Evolutionary conservation across 2,329 filamentous ascomycete species (phyloP), one percentile per base, ranked within the genome.

Genomic region (Colletotrichum noveboracense): DNA sequence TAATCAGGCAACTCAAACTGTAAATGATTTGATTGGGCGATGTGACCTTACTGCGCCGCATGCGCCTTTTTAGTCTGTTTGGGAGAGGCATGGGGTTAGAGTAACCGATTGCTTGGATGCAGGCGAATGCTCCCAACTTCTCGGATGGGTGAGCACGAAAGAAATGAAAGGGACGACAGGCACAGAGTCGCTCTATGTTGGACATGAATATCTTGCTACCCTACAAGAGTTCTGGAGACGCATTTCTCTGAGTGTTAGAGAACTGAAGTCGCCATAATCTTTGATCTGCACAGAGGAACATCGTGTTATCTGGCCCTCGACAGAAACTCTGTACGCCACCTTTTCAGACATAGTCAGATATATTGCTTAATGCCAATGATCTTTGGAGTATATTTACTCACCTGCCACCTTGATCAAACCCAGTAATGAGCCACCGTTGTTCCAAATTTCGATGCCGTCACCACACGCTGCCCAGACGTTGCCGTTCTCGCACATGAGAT

Each of bases 371-470:
- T 14, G 24, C 24, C 6, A 6, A 7, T 12, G 2, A 56, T 24
- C 52, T 55, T 64, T 12, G 26, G 21, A 13, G 61, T 28, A 18
- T 48, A 14, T 5, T 38, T 13, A 76, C 81, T 79, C 72, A 84
- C 84, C 83, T 30, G 81, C 80, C 24, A 86, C 80, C 43, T 82
- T 81, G 24, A 88, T 81, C 0, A 86, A 80, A 2, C 88, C 88
- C 36, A 89, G 83, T 1, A 88, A 81, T 26, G 81, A 82, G 6
- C 88, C 88, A 5, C 82, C 85, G 2, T 84, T 75, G 61, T 82
- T 87, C 85, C 86, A 90, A 4, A 90, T 83, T 75, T 89, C 87
- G n/a, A 90, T 81, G 13, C 88, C 88, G 71, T 88, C 88, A 5
- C 83, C 85, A 71, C 87, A 88, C 0, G 86, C 87, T 52, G 85